Percentiles rank a stretch among this genome's conserved stretches.
Evolutionary conservation across 2,329 filamentous ascomycete genomes (phyloP).

Genomic region (Diaporthe ilicicola): DNA sequence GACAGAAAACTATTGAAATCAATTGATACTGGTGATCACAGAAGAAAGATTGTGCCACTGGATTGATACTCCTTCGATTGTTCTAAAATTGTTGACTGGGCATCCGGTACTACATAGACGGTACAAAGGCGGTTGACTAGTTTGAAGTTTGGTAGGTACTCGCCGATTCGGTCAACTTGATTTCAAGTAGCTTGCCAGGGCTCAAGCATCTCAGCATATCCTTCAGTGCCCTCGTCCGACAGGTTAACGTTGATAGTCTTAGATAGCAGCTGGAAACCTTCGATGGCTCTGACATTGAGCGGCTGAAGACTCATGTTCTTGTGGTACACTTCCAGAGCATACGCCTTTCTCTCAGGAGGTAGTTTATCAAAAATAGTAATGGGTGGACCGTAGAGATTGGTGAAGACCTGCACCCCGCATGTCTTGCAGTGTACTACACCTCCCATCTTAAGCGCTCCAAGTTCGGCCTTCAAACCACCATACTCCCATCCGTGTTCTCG

Average conservation of each 20-base stretch:
- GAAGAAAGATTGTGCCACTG: too few relatives aligned
- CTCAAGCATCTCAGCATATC: conserved; percentile 26
- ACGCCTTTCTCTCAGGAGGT: conserved; percentile 31
- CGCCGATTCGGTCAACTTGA: neutral
- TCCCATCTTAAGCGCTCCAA: conserved; percentile 20
- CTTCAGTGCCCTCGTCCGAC: conserved; percentile 34
- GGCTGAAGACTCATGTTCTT: conserved; percentile 32
- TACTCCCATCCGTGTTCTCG: neutral
- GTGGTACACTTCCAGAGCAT: conserved; percentile 28
- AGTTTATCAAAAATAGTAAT: conserved; percentile 32
- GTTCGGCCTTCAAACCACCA: neutral
- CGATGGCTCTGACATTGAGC: conserved; percentile 30
- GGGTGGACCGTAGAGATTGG: conserved; percentile 34
- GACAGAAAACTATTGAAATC: too few relatives aligned
- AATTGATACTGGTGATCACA: too few relatives aligned
- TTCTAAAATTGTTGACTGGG: too few relatives aligned
- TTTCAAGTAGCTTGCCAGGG: neutral
- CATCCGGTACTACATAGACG: neutral
- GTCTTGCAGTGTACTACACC: conserved; percentile 29
- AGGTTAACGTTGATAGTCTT: conserved; percentile 8
- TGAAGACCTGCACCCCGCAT: conserved; percentile 34
- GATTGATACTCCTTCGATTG: too few relatives aligned
- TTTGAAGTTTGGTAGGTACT: neutral
- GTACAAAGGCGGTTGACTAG: neutral
- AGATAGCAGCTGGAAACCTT: conserved; percentile 22